Evolutionary conservation across 2,329 filamentous ascomycete genomes (phyloP).

Genomic region (Fusarium napiforme): DNA sequence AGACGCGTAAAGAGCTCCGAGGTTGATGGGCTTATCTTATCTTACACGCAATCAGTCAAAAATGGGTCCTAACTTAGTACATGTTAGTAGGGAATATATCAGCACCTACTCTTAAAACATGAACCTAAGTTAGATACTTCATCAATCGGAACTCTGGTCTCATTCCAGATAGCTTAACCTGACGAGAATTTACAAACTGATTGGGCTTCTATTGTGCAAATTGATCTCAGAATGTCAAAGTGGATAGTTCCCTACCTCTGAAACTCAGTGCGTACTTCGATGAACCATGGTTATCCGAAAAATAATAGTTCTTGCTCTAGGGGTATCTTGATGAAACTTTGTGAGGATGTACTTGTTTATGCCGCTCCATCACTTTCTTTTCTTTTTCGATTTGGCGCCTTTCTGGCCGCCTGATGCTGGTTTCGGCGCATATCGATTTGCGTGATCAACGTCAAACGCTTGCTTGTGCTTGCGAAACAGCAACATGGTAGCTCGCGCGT

Average conservation of each 20-base stretch:
- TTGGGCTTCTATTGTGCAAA: background rate
- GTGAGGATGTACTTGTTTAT: background rate
- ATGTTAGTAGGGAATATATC: background rate
- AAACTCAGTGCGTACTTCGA: background rate
- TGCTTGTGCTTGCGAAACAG: slow-evolving; percentile 86
- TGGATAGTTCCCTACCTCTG: background rate
- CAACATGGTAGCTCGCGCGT: slow-evolving; percentile 90
- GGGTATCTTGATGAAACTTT: slow-evolving; percentile 36
- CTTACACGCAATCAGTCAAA: background rate
- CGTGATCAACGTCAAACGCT: slow-evolving; percentile 84
- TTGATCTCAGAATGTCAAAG: background rate
- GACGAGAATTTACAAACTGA: background rate
- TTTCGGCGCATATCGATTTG: slow-evolving; percentile 69
- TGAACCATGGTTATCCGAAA: background rate
- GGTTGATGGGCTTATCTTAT: slow-evolving; percentile 22
- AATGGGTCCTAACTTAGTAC: background rate
- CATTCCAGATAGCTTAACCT: background rate
- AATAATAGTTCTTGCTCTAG: slow-evolving; percentile 11
- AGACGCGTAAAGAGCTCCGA: slow-evolving; percentile 37
- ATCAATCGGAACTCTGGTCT: background rate
- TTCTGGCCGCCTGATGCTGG: slow-evolving; percentile 41
- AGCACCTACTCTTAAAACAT: background rate
- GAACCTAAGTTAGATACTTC: background rate
- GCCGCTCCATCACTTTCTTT: slow-evolving; percentile 47
- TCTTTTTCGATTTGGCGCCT: slow-evolving; percentile 56